phyloP scores from a whole-genome alignment of 805 yeast genomes.

The Schwanniomyces vanrijiae region DNA sequence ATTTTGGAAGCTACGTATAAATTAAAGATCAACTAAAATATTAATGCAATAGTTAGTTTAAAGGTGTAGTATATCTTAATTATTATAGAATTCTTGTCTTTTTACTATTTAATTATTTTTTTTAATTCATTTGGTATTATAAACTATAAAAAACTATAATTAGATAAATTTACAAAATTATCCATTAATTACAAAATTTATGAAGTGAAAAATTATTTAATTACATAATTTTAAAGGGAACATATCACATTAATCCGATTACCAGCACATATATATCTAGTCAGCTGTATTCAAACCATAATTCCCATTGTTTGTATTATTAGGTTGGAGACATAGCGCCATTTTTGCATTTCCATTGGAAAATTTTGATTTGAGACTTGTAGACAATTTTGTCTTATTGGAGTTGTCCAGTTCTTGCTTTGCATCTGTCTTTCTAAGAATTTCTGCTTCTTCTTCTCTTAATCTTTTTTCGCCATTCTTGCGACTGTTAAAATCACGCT shows the following conservation, averaged over 20 bases:
- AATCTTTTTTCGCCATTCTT: constrained; percentile 15
- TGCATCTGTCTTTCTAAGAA: not conserved
- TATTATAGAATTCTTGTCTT: too few species aligned
- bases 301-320: not conserved
- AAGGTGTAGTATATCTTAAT: too few species aligned
- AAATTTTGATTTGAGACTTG: constrained; percentile 12
- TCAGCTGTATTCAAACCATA: not conserved
- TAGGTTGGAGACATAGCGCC: constrained; percentile 9
- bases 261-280: constrained; percentile 1
- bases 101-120: too few species aligned
- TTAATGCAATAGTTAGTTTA: too few species aligned
- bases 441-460: constrained; percentile 13
- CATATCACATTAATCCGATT: not conserved
- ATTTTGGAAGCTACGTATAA: too few species aligned
- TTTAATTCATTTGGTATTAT: too few species aligned
- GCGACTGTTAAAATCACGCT: constrained; percentile 9
- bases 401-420: not conserved
- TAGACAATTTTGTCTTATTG: constrained; percentile 9
- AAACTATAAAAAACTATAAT: too few species aligned
- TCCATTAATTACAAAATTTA: too few species aligned
- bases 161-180: too few species aligned
- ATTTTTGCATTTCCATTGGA: constrained; percentile 14
- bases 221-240: too few species aligned
- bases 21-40: too few species aligned
- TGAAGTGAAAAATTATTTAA: too few species aligned